Evolutionary conservation across 169 alveolate species (phyloP).

Genomic region (Toxoplasma gondii): DNA sequence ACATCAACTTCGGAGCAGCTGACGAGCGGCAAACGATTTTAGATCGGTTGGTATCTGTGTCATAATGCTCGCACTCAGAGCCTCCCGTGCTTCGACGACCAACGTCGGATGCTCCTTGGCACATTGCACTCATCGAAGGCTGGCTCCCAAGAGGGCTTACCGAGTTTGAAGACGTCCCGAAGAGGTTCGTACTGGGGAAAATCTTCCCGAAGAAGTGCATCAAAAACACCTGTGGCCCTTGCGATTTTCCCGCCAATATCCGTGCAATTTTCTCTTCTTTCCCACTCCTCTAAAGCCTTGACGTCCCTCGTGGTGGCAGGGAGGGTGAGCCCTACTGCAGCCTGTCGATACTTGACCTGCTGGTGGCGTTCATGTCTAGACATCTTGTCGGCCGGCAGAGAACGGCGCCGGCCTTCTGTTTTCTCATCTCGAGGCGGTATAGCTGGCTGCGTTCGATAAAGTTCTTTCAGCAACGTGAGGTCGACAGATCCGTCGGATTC

Average conservation of each 20-base stretch:
- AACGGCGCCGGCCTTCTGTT: background rate
- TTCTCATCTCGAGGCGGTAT: background rate
- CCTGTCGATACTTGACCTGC: background rate
- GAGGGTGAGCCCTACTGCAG: background rate
- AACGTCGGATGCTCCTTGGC: too few relatives aligned
- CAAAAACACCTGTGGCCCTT: slow-evolving; percentile 17
- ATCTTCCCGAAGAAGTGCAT: slow-evolving; percentile 10
- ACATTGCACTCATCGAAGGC: too few relatives aligned
- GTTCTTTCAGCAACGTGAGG: background rate
- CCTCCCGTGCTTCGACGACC: too few relatives aligned
- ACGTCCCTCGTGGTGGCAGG: background rate
- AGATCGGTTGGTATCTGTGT: too few relatives aligned
- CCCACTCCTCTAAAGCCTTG: background rate
- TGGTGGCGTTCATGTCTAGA: slow-evolving; percentile 4
- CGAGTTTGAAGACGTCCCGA: background rate
- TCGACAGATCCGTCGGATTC: background rate
- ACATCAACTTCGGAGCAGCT: too few relatives aligned
- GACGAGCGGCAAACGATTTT: too few relatives aligned
- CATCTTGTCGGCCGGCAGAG: background rate
- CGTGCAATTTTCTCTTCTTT: background rate
- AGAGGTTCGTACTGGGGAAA: slow-evolving; percentile 46
- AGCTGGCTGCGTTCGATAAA: background rate
- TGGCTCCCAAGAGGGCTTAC: background rate
- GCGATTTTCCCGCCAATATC: background rate
- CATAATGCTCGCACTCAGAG: too few relatives aligned